Percentiles rank a stretch among this genome's conserved stretches.
Conservation (phyloP, 768 basidiomycete species). For the Tylopilus rubrobrunneus region DNA sequence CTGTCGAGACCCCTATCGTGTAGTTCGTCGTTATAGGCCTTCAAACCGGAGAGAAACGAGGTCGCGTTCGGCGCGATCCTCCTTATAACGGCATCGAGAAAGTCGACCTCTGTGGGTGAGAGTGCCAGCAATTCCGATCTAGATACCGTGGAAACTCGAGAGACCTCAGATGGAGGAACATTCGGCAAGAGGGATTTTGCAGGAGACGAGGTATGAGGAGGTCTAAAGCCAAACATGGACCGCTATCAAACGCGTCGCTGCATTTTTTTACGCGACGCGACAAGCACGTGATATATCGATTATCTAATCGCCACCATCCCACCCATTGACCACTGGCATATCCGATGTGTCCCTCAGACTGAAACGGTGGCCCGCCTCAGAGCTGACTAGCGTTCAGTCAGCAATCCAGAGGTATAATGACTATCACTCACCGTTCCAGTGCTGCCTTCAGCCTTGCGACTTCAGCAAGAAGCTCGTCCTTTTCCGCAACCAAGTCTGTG, state of each 20-base stretch:
- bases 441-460: slow-evolving; percentile 14
- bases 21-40: slow-evolving; percentile 78
- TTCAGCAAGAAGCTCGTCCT: slow-evolving; percentile 11
- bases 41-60: slow-evolving; percentile 78
- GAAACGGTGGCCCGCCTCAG: slow-evolving; percentile 3
- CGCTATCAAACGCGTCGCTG: slow-evolving; percentile 10
- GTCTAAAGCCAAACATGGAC: slow-evolving; percentile 44
- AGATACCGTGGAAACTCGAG: slow-evolving; percentile 38
- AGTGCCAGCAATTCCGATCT: slow-evolving; percentile 50
- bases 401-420: not conserved
- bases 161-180: slow-evolving; percentile 32
- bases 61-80: slow-evolving; percentile 66
- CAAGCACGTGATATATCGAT: slow-evolving; percentile 21
- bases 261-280: slow-evolving; percentile 24
- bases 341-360: not conserved
- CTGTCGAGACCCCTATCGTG: slow-evolving; percentile 72
- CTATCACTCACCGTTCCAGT: slow-evolving; percentile 14
- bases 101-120: slow-evolving; percentile 54
- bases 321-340: not conserved
- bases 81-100: slow-evolving; percentile 71
- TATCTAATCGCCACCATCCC: slow-evolving; percentile 20
- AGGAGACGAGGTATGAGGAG: slow-evolving; percentile 47
- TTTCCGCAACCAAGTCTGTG: slow-evolving; percentile 18
- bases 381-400: not conserved
- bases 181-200: slow-evolving; percentile 27